Evolutionary conservation across 2,329 filamentous ascomycete genomes (phyloP), one percentile per base, ranked within the genome.

Genomic region (Trichophyton benhamiae): DNA sequence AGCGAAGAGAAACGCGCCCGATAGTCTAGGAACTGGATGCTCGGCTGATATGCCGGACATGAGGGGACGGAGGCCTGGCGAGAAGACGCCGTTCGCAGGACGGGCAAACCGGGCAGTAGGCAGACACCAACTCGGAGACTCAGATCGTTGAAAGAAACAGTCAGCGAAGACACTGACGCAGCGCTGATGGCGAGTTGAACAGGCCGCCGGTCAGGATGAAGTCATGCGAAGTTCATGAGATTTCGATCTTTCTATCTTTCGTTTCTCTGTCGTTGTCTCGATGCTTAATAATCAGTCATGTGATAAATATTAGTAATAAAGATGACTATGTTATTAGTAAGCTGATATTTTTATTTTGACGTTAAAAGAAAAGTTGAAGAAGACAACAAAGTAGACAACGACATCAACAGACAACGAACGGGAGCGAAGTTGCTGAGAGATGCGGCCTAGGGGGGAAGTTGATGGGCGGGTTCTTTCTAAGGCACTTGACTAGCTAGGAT

Each of bases 31-130:
- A 42, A 33, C 38, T 36, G 55, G 52, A 52, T 33, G 25, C 13
- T 52, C 30, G 53, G 58, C 59, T 55, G 59, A 52, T 57, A 20
- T 44, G 48, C 58, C 60, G 58, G 61, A 60, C 63, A 64, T 64
- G 63, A 62, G 63, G 63, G 63, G 63, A 64, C 46, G 20, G 22
- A 27, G 49, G 11, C 11, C 49, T 53, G 49, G 49, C 49, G 49
- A 52, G 46, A 52, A 30, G 46, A n/a, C 25, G 49, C 49, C 25
- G 49, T 20, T 53, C 49, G 49, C 49, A 25, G 22, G 22, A 53
- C 13, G 49, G 41, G 13, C 41, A 44, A 44, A 53, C 22, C 22
- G 9, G 49, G 13, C 4, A 25, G 13, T 15, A 53, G 5, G n/a
- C 27, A 1, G 27, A 15, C 4, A 25, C 13, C 25, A 33, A 25